Base-by-base conservation (phyloP, 179 eudicot species). In the Actinidia arguta region DNA sequence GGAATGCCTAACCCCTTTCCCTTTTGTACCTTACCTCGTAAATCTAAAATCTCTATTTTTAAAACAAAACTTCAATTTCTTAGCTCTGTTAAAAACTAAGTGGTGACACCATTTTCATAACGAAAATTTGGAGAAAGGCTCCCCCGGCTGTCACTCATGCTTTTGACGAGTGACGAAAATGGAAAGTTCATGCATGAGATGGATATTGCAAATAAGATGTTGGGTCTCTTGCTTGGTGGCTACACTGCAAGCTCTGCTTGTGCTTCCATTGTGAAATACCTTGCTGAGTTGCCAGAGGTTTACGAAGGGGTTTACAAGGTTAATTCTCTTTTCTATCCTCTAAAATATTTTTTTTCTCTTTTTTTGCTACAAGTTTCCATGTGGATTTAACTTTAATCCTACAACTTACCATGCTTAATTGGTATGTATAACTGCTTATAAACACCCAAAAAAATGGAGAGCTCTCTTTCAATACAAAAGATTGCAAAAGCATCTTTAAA, bases 141-240 rank as follows among this genome's bases (percentile, higher is more conserved):
- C 18, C 66, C 4, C 50, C 79, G 0, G 56, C 5, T 58, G 51
- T 76, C 79, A 6, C 79, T 56, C 36, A 76, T 76, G 79, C 67
- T 76, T 5, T 20, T 76, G 79, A 76, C 79, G 10, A 56, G 67
- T 11, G 79, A 76, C 1, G 79, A 76, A n/a, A 56, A 58, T 6
- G 79, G 79, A 11, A 76, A 56, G 27, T 76, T 76, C 52, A 76
- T 76, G 79, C 48, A 55, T 0, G 79, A 76, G 51, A 0, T 12
- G 4, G 67, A 56, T n/a, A 39, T 76, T 55, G 79, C 79, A 4
- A 67, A 76, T 39, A 76, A 76, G 20, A 76, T 76, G 13, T 76
- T 76, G 79, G 79, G 79, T 11, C 48, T 81, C 78, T 46, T 81
- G 54, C 11, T 81, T 24, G 83, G 78, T 31, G 78, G 83, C 42